Percentiles rank a stretch among this genome's conserved stretches.
phyloP scores from a whole-genome alignment of 495 filamentous ascomycete genomes.

The Ramalina peruviana region DNA sequence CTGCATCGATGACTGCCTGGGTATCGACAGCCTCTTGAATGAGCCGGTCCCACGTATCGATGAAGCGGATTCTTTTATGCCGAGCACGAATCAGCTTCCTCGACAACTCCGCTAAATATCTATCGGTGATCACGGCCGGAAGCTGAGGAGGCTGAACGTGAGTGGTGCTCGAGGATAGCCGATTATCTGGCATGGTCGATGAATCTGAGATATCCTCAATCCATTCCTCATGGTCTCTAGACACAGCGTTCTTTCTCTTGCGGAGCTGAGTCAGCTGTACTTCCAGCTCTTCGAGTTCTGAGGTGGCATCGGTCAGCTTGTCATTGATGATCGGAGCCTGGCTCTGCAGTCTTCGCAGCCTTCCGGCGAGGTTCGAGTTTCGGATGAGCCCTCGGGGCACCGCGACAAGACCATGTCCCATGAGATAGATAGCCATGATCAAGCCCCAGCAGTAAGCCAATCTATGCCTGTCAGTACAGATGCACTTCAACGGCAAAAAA shows the following conservation, averaged over 20 bases:
- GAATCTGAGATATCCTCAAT: slow-evolving; percentile 80
- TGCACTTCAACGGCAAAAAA: neutral
- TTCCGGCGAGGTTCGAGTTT: slow-evolving; percentile 56
- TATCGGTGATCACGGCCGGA: slow-evolving; percentile 80
- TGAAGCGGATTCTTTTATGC: slow-evolving; percentile 68
- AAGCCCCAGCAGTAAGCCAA: slow-evolving; percentile 90
- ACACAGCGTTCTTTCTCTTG: slow-evolving; percentile 70
- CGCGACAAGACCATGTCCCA: slow-evolving; percentile 92
- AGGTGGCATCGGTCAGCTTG: slow-evolving; percentile 70
- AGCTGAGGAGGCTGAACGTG: slow-evolving; percentile 23
- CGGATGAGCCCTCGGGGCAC: slow-evolving; percentile 70
- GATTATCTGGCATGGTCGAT: slow-evolving; percentile 50
- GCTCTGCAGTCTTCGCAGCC: slow-evolving; percentile 58
- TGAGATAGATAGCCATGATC: slow-evolving; percentile 80
- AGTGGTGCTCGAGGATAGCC: slow-evolving; percentile 33
- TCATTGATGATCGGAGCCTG: slow-evolving; percentile 75
- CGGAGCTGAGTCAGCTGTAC: slow-evolving; percentile 62
- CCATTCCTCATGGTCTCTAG: slow-evolving; percentile 76
- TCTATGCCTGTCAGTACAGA: slow-evolving; percentile 1
- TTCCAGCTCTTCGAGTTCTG: slow-evolving; percentile 68
- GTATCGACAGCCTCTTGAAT: slow-evolving; percentile 55
- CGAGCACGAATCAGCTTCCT: slow-evolving; percentile 64
- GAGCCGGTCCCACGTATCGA: slow-evolving; percentile 73
- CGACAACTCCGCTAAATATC: slow-evolving; percentile 82
- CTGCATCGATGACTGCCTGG: slow-evolving; percentile 75